Conservation (phyloP, 2,329 filamentous ascomycete genomes). For the Paramyrothecium sp. region DNA sequence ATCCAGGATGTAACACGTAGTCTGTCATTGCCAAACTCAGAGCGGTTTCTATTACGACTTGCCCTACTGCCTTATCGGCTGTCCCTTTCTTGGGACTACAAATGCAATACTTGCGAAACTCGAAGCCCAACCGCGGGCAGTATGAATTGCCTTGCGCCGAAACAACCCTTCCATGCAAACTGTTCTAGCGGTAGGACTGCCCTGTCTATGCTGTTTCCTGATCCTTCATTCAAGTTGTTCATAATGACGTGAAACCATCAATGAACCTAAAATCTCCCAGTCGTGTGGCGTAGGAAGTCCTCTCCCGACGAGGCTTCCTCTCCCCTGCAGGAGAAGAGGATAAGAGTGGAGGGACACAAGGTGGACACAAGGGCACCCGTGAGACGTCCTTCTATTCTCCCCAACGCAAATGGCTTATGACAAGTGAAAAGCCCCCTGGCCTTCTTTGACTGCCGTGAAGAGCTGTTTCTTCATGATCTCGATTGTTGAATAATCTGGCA, state of each 20-base stretch:
- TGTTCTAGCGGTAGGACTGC: conserved; percentile 12
- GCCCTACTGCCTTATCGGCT: background rate
- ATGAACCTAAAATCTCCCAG: conserved; percentile 13
- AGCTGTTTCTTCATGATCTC: conserved; percentile 77
- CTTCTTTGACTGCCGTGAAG: conserved; percentile 85
- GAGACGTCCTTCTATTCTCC: background rate
- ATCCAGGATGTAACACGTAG: background rate
- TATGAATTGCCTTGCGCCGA: conserved; percentile 15
- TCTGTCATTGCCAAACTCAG: background rate
- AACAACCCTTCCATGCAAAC: conserved; percentile 21
- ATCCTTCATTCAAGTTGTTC: conserved; percentile 13
- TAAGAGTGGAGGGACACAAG: background rate
- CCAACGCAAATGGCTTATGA: conserved; percentile 52
- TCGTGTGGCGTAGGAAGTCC: background rate
- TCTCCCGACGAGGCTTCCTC: background rate
- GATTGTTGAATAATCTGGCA: conserved; percentile 87
- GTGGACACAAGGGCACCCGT: background rate
- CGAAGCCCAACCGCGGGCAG: background rate
- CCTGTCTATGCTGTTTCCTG: conserved; percentile 22
- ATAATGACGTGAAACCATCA: conserved; percentile 21
- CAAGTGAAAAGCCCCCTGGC: conserved; percentile 95
- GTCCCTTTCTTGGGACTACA: background rate
- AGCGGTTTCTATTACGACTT: background rate
- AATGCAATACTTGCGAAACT: background rate
- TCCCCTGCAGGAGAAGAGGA: background rate